Base-by-base conservation (phyloP, 1,284 basidiomycete species). In the Cryptococcus hybrid region DNA sequence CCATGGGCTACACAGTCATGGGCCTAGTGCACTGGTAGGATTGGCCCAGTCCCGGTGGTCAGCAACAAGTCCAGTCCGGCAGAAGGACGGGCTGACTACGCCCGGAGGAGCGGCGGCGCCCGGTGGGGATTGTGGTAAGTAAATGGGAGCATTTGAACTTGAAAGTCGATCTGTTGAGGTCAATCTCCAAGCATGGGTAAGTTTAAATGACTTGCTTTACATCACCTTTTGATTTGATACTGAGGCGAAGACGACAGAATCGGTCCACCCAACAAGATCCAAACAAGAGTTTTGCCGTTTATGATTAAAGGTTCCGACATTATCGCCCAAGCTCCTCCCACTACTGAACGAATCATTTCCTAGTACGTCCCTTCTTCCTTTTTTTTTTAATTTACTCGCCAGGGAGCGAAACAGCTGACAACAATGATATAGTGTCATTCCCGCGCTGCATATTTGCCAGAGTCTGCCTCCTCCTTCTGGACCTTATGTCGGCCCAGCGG, bases 231-330 rank as follows among this genome's bases (percentile, higher is more conserved):
- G 42, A 30, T 52, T 13, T 6, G 42, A n/a, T n/a, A 15, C n/a
- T n/a, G n/a, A n/a, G n/a, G n/a, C n/a, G n/a, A n/a, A n/a, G n/a
- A n/a, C n/a, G 40, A 39, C 46, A 94, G 92, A 48, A 88, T 96
- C 62, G 95, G 95, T 0, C 95, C 95, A 5, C 95, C 95, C 5
- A 98, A 97, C 79, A 99, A 98, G 82, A 96, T 98, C 62, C 95
- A 99, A 78, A 92, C 95, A 73, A 86, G 94, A 55, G 93, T 95
- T 44, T 82, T 99, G 55, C 95, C 95, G 1, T 97, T 96, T 79
- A 86, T 99, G 60, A 83, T 98, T 51, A 87, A 90, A 58, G 75
- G 92, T 7, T 86, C 90, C 46, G 95, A 99, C 69, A 95, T 98
- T 68, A 97, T 99, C 66, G 94, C 94, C 5, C 95, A 99, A 79